Base-by-base conservation (phyloP, 805 yeast species). In the Schwanniomyces pseudopolymorphus region DNA sequence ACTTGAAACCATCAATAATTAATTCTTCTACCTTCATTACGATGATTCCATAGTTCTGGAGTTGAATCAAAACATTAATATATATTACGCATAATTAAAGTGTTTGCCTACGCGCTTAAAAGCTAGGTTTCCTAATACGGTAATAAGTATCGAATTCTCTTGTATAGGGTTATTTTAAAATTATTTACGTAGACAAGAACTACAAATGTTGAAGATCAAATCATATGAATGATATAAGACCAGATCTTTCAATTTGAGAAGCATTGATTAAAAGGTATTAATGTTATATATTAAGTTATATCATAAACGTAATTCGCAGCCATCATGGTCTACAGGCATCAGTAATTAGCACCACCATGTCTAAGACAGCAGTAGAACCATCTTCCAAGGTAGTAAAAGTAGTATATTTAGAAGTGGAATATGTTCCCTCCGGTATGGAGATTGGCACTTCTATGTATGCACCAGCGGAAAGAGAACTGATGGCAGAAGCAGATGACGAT, bases 1-100 rank as follows among this genome's bases (percentile, higher is more conserved):
- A 89, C 72, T 94, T 94, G 80, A 94, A 94, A 39, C 99, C 99
- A 68, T 94, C 99, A 40, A 94, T 84, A 51, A 94, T 91, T 46
- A 94, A 79, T 63, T 95, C 99, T 61, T 92, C 97, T n/a, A 94
- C 96, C 66, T 80, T 81, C 97, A 91, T 91, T 17, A 13, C 40
- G 16, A 33, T 33, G 40, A 9, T 21, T 13, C 14, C 25, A 36
- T 20, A 21, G 25, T 20, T 17, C 10, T 36, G 20, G 16, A 19
- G 2, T 4, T 36, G 20, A 21, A 36, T 36, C 39, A 40, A 26
- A 31, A 40, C 20, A 21, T 16, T 13, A 36, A 17, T 6, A 20
- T 7, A 17, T 6, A 20, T 7, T 36, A 36, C 25, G 25, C 25
- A 20, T 36, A 21, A 36, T 20, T 14, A 31, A 31, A 14, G 5